Base-by-base conservation (phyloP, 805 yeast genomes). In the Clavispora fructus region DNA sequence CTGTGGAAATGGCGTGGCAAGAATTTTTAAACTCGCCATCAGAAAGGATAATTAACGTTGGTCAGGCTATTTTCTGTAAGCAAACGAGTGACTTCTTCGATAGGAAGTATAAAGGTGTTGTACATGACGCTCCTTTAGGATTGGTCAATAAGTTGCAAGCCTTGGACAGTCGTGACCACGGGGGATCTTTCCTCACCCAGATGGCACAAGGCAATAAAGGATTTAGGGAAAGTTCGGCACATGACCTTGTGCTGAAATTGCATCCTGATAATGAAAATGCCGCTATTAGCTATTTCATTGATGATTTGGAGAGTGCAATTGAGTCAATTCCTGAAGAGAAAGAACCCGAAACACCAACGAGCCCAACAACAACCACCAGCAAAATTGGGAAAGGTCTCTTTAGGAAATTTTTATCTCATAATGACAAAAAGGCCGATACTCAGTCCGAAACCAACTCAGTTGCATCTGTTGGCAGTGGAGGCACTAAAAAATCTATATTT, bases 61-160 rank as follows among this genome's bases (percentile, higher is more conserved):
- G 59, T 2, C 50, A 40, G 46, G 59, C 52, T 7, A 48, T 69
- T 33, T 76, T 78, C 1, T 63, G 69, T 6, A 64, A 68, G 42
- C 66, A 75, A 8, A 58, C 68, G 2, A 76, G 80, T 0, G 82
- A 75, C 6, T 40, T 49, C 0, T 74, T 85, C 51, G 88, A 83
- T 50, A 79, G 70, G 60, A 82, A 73, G 48, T 71, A 74, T 48
- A 76, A 69, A 52, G 87, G 87, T 0, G 65, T 71, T 51, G 57
- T 84, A 19, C 79, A 77, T 39, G 85, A 82, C 50, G 71, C 84
- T 1, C 86, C 87, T 0, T 61, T 81, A 35, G 81, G 79, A 4
- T 54, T 60, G 46, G 55, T 51, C 10, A 63, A 57, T 40, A 56
- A 58, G 42, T 42, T 62, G 29, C 64, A 60, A 46, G 49, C 58